Evolutionary conservation across 768 basidiomycete species (phyloP).

Genomic region (Dacryopinax spathularia): DNA sequence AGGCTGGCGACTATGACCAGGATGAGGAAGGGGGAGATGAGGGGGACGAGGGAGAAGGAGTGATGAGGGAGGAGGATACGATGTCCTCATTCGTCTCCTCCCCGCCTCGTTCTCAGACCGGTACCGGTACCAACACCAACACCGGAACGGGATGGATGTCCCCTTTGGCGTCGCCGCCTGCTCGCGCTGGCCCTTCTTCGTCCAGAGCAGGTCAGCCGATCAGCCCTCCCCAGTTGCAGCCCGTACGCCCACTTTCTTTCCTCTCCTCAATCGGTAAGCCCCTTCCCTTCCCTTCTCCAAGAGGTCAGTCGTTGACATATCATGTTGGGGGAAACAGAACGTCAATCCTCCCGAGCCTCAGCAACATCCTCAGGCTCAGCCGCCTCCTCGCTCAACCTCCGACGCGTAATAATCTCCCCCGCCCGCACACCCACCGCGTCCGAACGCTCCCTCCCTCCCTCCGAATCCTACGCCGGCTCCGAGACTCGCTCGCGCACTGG

Average conservation of each 20-base stretch:
- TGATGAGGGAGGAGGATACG: background rate
- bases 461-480: background rate
- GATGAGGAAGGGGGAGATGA: background rate
- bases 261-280: background rate
- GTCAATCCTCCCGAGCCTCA: background rate
- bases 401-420: background rate
- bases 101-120: background rate
- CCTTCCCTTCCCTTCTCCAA: background rate
- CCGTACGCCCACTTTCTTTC: background rate
- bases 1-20: background rate
- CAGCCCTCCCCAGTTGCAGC: background rate
- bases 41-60: background rate
- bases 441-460: background rate
- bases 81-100: background rate
- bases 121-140: background rate
- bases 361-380: background rate
- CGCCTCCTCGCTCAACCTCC: background rate
- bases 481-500: background rate
- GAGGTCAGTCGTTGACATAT: background rate
- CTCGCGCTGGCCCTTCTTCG: no score
- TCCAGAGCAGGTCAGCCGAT: no score
- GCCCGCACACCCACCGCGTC: background rate
- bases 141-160: no score
- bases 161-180: no score
- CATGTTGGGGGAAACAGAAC: background rate